A percentile compares a stretch with the other conserved stretches of the same genome.
Conservation (phyloP, 208 protist species). For the Acanthamoeba divionensis region DNA sequence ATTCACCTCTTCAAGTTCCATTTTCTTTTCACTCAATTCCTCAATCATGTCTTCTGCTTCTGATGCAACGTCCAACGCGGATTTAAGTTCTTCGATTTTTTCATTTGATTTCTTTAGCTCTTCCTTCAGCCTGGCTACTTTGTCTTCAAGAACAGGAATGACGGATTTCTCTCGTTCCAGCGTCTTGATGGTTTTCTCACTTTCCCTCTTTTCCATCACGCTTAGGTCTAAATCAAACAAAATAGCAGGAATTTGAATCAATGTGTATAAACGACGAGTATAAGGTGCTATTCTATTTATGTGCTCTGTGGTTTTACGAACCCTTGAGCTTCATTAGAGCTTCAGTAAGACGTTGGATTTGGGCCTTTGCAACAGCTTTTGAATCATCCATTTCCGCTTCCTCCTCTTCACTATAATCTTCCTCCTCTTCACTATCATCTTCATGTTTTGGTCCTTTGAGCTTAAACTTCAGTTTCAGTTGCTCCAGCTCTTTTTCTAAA, state of each 20-base stretch:
- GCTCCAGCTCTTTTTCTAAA: conserved; percentile 30
- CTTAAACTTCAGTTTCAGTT: conserved; percentile 27
- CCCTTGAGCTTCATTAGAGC: conserved; percentile 52
- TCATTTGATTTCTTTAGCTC: conserved; percentile 46
- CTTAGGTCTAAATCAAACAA: not conserved
- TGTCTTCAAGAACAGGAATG: conserved; percentile 49
- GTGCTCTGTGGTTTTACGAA: no score
- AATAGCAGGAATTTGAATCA: no score
- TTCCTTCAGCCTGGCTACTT: conserved; percentile 48
- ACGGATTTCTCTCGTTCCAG: conserved; percentile 29
- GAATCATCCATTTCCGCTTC: not conserved
- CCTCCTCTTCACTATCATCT: not conserved
- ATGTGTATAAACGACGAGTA: no score
- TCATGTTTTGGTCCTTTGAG: not conserved
- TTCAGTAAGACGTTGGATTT: conserved; percentile 39
- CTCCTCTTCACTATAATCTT: not conserved
- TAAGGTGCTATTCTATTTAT: no score
- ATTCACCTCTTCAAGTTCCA: conserved; percentile 41
- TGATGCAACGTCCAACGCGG: conserved; percentile 23
- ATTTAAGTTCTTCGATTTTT: conserved; percentile 39
- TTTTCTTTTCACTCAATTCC: conserved; percentile 47
- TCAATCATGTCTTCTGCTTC: conserved; percentile 54
- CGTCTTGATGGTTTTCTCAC: conserved; percentile 32
- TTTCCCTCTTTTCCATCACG: conserved; percentile 49
- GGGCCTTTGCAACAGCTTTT: not conserved